Evolutionary conservation across 2,329 filamentous ascomycete species (phyloP), one percentile per base, ranked within the genome.

Genomic region (Fusarium brevicatenulatum): DNA sequence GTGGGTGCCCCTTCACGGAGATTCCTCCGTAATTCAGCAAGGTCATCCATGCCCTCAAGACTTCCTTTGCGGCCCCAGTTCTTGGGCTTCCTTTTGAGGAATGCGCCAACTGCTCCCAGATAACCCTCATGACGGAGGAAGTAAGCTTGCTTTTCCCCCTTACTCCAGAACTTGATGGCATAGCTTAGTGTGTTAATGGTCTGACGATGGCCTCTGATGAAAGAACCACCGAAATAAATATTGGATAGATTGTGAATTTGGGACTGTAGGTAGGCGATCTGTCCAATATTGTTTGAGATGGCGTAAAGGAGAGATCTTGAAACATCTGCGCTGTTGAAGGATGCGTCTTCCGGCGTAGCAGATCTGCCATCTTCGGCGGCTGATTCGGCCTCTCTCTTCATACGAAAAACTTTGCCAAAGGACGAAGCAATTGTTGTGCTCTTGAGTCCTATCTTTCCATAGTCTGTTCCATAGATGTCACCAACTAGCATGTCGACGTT

Each of bases 131-230:
- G 96, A 10, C 96, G 89, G 67, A 99, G 81, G 81, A 99, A 99
- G 81, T 97, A 98, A 1, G 96, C 96, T 82, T 98, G 94, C 82
- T 97, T 98, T 79, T 91, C 88, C 46, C 95, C 95, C 80, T 96
- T 94, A 75, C 93, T 95, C 96, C 96, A 99, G 84, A 98, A 99
- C 76, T 94, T 94, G 83, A 99, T 98, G 79, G 95, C 96, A 80
- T 97, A 99, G 62, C 93, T 95, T 15, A 99, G 86, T 1, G 96
- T 98, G 82, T 98, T 97, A 90, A 99, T 99, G 18, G 96, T 99
- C 84, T 98, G 96, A 21, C 93, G 91, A 82, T 99, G 96, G 44
- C 96, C 96, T 46, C 96, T 91, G 80, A 99, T 98, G 81, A 98
- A 99, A 11, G 93, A 96, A 30, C 96, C 96, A 28, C 96, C 96